Evolutionary conservation across 2,329 filamentous ascomycete species (phyloP), one percentile per base, ranked within the genome.

Genomic region (Venturia asperata): DNA sequence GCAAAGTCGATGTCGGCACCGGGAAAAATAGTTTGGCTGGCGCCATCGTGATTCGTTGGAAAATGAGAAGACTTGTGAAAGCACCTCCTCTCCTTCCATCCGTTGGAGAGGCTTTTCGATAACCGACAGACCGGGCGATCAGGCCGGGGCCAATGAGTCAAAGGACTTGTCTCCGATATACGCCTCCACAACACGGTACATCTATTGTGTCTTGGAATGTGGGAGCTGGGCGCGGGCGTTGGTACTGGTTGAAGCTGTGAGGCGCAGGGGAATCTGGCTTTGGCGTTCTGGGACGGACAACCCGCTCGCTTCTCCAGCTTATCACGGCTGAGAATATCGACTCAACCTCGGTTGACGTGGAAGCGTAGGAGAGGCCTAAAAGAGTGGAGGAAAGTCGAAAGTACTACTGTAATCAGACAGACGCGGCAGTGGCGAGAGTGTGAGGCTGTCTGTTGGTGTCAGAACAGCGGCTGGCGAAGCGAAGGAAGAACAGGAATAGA

Each of bases 281-380:
- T 37, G 52, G 19, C 30, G 49, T 7, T 21, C 45, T 34, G 49
- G 27, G 49, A 34, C 24, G 47, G 47, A 52, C 21, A 5, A 58
- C 5, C 52, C 30, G 52, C 52, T 58, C 30, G 52, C 52, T 58
- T 58, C 52, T 56, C 52, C 52, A 56, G 52, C 52, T 56, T 55
- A 55, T 55, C 49, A 24, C 49, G 49, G 24, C 49, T 55, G 7
- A 27, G 27, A 56, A 24, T 34, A 27, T 34, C 49, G 27, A 56
- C 49, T 56, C 10, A 13, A 37, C 5, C 3, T 5, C 4, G 7
- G 24, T 56, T 34, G 24, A 56, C 49, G 49, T 34, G 49, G 30
- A 6, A 24, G 27, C 10, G 30, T 34, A 27, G 17, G 45, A n/a
- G 7, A 47, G 11, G 39, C 15, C 10, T 41, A 9, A n/a, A n/a